Evolutionary conservation across 1,284 basidiomycete genomes (phyloP), one percentile per base, ranked within the genome.

Genomic region (Takashimella tepidaria): DNA sequence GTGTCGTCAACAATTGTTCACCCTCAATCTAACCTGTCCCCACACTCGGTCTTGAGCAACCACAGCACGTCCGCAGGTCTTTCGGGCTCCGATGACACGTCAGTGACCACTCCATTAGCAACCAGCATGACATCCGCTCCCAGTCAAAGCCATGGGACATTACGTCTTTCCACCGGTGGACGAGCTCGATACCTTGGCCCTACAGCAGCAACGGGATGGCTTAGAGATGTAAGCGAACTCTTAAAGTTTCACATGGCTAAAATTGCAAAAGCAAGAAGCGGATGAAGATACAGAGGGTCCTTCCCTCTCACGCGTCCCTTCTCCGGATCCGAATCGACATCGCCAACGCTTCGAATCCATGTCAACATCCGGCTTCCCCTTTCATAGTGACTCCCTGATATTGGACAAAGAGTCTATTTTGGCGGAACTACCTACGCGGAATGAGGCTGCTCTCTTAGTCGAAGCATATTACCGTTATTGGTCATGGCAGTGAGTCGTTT

Each of bases 171-270:
- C 22, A 53, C 57, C 8, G 54, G 59, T 8, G 69, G 69, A 2
- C 54, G 66, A 23, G 65, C 63, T 24, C 61, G 63, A 41, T 71
- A 64, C 55, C 50, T 71, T 21, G 69, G 69, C 1, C 63, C 67
- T 2, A 66, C 64, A 5, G 69, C 67, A 0, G 69, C 62, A 1
- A 66, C 63, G 5, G 67, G 69, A 49, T 71, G 69, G 69, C 31
- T 71, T n/a, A 67, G 66, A 47, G 63, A 71, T 23, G 62, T 66
- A 26, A 55, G 62, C 49, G 37, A 22, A n/a, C 21, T 10, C 11
- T 4, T 5, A 37, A 22, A 19, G 11, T 8, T 21, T 5, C 10
- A 41, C 20, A 25, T 48, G 45, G 41, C 45, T 31, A 27, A 8
- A 8, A 16, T 37, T 25, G 20, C 8, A 8, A 2, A 43, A 61